phyloP scores from a whole-genome alignment of 2,329 filamentous ascomycete genomes.

The Colletotrichum noveboracense region DNA sequence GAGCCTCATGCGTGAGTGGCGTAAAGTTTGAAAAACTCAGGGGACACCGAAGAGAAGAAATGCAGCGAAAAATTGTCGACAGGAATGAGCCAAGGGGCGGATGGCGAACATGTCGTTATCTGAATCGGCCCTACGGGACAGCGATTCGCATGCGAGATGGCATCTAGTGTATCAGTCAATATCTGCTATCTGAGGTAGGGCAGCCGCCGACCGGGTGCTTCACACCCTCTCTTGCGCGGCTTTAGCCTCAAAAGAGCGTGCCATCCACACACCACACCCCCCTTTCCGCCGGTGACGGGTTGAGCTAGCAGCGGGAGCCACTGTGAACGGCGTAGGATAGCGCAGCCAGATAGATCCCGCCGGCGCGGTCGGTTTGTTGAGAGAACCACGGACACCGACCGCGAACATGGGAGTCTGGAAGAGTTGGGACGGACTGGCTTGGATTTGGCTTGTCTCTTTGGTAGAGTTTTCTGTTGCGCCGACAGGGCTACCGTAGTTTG shows the following conservation, averaged over 20 bases:
- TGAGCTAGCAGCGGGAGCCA: neutral
- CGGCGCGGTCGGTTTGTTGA: neutral
- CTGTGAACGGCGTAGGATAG: neutral
- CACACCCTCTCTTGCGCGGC: neutral
- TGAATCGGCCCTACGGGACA: constrained; percentile 17
- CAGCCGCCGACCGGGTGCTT: neutral
- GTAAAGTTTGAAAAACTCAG: neutral
- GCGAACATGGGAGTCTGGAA: neutral
- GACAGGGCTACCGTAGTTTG: neutral
- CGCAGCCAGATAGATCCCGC: neutral
- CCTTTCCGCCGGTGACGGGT: neutral
- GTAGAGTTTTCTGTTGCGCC: neutral
- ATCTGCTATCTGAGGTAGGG: neutral
- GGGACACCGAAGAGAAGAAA: neutral
- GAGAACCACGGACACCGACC: neutral
- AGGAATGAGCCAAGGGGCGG: neutral
- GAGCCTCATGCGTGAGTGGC: neutral
- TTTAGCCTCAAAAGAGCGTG: neutral
- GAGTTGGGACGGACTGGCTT: neutral
- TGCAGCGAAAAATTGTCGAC: neutral
- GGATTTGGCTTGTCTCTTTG: neutral
- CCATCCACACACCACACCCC: neutral
- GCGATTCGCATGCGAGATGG: constrained; percentile 18
- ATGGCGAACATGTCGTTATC: constrained; percentile 2
- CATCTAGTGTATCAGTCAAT: neutral